Evolutionary conservation across 2,329 filamentous ascomycete genomes (phyloP), one percentile per base, ranked within the genome.

Genomic region (Botrytis deweyae): DNA sequence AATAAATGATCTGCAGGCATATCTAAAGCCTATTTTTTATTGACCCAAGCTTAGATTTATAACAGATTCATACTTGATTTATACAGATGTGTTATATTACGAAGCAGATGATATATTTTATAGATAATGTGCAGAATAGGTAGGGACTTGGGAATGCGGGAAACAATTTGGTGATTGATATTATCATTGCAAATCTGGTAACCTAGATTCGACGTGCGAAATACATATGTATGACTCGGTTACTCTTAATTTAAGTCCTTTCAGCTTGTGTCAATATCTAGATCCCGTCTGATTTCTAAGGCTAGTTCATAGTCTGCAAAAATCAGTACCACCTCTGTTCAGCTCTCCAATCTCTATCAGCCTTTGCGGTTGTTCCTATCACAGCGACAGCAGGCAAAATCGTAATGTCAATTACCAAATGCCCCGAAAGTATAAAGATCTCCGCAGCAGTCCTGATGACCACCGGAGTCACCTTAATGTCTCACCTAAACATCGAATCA

Each of bases 171-270:
- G 79, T 87, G 5, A 81, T 83, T 4, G 84, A 84, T 44, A 84
- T 87, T 70, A 82, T 88, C 29, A 80, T 87, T 5, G 84, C 83
- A n/a, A 87, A 88, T 73, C 5, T 52, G 49, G 10, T 1, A 52
- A 12, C 46, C 22, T 25, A 25, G 9, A 49, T 49, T 25, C 22
- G 22, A 49, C 3, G 3, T 49, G 46, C 46, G 9, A 49, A 25
- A 49, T 25, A 10, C 20, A 49, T 10, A 10, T 3, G 46, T 49
- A 40, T 40, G 38, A 40, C 38, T 40, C 38, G 12, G 40, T 14
- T 40, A 40, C 74, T 25, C 59, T 76, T 46, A 74, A 75, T 42
- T 38, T 75, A 73, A 46, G 74, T 69, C 6, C 22, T 46, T 55
- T 63, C 25, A 52, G 46, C 22, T 42, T n/a, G 1, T n/a, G 6